phyloP scores from a whole-genome alignment of 2,329 filamentous ascomycete genomes.

The Arthroderma sp. region DNA sequence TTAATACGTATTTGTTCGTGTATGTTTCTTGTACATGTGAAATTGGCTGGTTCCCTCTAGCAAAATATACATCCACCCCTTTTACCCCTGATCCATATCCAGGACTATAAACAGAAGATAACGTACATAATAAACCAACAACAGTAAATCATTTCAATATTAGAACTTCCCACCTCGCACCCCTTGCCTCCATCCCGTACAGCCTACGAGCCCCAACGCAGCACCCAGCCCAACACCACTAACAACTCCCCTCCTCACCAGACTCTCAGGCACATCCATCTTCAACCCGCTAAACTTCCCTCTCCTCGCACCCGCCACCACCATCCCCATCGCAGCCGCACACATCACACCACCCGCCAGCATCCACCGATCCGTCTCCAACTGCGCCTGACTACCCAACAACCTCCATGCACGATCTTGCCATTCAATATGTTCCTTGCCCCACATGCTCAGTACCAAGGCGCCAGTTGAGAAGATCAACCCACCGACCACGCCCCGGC shows the following conservation, averaged over 20 bases:
- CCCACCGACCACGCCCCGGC: constrained; percentile 4
- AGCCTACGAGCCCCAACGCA: constrained; percentile 4
- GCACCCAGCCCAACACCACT: constrained; percentile 6
- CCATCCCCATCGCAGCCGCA: background rate
- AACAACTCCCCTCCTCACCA: background rate
- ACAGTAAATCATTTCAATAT: too few species aligned
- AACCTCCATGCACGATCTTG: constrained; percentile 6
- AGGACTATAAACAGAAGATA: too few species aligned
- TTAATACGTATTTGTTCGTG: too few species aligned
- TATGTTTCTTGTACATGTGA: too few species aligned
- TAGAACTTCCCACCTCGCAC: constrained; percentile 4
- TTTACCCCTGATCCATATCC: too few species aligned
- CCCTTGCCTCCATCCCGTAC: constrained; percentile 7
- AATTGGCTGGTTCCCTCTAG: too few species aligned
- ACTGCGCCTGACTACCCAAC: constrained; percentile 4
- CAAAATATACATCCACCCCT: too few species aligned
- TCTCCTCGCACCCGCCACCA: constrained; percentile 3
- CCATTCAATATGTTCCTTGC: constrained; percentile 7
- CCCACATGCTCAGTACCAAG: constrained; percentile 3
- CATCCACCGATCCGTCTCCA: constrained; percentile 5
- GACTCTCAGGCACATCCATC: too few species aligned
- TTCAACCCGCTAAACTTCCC: background rate
- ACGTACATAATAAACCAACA: too few species aligned
- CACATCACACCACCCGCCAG: constrained; percentile 2
- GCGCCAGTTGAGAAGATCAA: constrained; percentile 3